Conservation (phyloP, 805 yeast species). For the Candida coleopterorum region DNA sequence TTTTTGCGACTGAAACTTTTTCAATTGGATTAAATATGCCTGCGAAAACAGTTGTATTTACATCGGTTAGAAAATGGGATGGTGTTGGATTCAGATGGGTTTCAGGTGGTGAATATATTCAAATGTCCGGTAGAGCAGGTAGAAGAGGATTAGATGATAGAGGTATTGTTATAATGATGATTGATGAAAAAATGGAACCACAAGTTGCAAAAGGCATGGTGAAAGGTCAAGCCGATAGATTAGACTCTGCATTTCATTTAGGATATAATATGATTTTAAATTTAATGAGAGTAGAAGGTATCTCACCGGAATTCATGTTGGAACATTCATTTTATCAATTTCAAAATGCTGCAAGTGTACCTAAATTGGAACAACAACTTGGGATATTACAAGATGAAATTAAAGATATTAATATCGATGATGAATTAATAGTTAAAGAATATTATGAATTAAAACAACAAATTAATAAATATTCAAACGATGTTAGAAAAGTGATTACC, state of each 20-base stretch:
- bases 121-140: constrained; percentile 99
- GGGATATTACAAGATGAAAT: constrained; percentile 48
- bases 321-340: constrained; percentile 93
- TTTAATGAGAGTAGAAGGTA: constrained; percentile 94
- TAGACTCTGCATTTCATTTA: constrained; percentile 95
- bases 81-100: constrained; percentile 98
- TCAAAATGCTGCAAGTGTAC: constrained; percentile 89
- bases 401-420: constrained; percentile 55
- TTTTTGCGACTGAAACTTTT: constrained; percentile 97
- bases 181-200: constrained; percentile 99
- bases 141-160: constrained; percentile 99
- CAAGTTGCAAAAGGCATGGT: constrained; percentile 99
- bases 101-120: constrained; percentile 98
- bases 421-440: constrained; percentile 69
- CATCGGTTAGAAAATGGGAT: constrained; percentile 97
- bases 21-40: constrained; percentile 99
- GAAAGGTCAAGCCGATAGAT: constrained; percentile 95
- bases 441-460: constrained; percentile 79
- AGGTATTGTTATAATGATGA: constrained; percentile 99
- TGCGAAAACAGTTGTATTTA: constrained; percentile 96
- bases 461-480: constrained; percentile 63
- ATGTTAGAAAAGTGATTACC: constrained; percentile 74
- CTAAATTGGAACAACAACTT: constrained; percentile 67
- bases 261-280: constrained; percentile 97
- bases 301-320: constrained; percentile 95